These are phyloP conservation scores for Alternaria alternata DNA, from an alignment of 2,329 filamentous ascomycete species.

Conservation along the genomic window DNA sequence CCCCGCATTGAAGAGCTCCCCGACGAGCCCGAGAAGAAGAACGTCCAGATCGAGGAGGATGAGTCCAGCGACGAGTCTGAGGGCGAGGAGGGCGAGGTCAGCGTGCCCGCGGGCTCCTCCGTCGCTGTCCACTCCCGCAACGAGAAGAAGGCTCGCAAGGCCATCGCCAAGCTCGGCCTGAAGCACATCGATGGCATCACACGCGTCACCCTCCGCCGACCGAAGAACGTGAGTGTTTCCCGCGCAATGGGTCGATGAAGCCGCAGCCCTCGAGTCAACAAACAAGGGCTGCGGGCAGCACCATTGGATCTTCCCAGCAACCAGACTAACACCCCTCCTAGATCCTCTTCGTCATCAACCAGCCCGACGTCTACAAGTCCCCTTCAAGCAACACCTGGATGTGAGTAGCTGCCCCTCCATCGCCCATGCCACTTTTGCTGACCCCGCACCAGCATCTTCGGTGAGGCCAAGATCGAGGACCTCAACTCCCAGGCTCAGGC, in stretches of 20 bases:
- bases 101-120: slow-evolving; percentile 82
- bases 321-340: slow-evolving; percentile 51
- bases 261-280: slow-evolving; percentile 13
- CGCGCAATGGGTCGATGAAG: slow-evolving; percentile 27
- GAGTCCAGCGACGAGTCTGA: slow-evolving; percentile 77
- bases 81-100: slow-evolving; percentile 73
- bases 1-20: slow-evolving; percentile 97
- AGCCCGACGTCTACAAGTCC: slow-evolving; percentile 99
- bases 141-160: slow-evolving; percentile 99
- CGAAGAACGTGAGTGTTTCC: slow-evolving; percentile 87
- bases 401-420: slow-evolving; percentile 65
- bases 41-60: slow-evolving; percentile 76
- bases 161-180: slow-evolving; percentile 96
- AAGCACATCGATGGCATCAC: slow-evolving; percentile 98
- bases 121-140: slow-evolving; percentile 97
- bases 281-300: slow-evolving; percentile 11
- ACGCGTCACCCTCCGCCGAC: slow-evolving; percentile 94
- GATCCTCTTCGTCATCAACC: slow-evolving; percentile 99
- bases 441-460: slow-evolving; percentile 79
- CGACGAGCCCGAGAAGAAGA: slow-evolving; percentile 83
- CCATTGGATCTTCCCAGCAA: slow-evolving; percentile 12
- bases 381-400: slow-evolving; percentile 99
- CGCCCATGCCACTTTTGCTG: slow-evolving; percentile 24
- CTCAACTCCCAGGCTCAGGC: slow-evolving; percentile 98
- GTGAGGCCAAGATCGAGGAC: slow-evolving; percentile 99